These are phyloP conservation scores for Porpolomopsis calyptriformis DNA, from an alignment of 768 basidiomycete genomes.

Conservation along the genomic window DNA sequence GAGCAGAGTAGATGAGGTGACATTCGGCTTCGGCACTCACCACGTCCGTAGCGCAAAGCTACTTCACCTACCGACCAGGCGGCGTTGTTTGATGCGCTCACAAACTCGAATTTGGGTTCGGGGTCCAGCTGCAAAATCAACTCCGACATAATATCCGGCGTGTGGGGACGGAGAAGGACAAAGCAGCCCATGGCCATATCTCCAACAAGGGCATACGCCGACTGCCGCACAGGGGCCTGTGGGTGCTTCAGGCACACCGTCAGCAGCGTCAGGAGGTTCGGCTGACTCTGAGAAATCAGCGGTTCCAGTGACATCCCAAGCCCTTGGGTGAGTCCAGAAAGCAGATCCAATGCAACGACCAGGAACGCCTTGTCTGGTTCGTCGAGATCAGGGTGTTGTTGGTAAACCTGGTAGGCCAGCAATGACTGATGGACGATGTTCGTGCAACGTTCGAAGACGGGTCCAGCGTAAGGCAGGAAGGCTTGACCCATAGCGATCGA, in stretches of 20 bases:
- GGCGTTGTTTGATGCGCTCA: slow-evolving; percentile 97
- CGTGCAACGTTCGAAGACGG: slow-evolving; percentile 87
- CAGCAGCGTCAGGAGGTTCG: slow-evolving; percentile 71
- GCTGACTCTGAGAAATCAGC: slow-evolving; percentile 58
- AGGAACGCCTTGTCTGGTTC: slow-evolving; percentile 97
- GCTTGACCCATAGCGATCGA: slow-evolving; percentile 90
- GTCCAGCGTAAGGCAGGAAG: slow-evolving; percentile 80
- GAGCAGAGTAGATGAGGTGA: background rate
- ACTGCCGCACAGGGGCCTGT: slow-evolving; percentile 90
- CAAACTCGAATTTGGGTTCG: slow-evolving; percentile 86
- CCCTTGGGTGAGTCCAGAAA: slow-evolving; percentile 93
- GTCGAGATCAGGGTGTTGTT: slow-evolving; percentile 81
- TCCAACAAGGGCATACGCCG: slow-evolving; percentile 95
- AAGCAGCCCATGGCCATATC: slow-evolving; percentile 98
- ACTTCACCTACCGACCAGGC: slow-evolving; percentile 99
- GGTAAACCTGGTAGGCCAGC: slow-evolving; percentile 76
- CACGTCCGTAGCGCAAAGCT: slow-evolving; percentile 79
- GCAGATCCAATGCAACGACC: slow-evolving; percentile 92
- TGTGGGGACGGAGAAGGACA: slow-evolving; percentile 68
- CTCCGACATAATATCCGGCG: slow-evolving; percentile 84
- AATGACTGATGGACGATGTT: slow-evolving; percentile 76
- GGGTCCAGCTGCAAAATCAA: slow-evolving; percentile 84
- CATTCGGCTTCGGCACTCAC: slow-evolving; percentile 29
- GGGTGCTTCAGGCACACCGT: slow-evolving; percentile 91
- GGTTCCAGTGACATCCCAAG: slow-evolving; percentile 70